phyloP scores from a whole-genome alignment of 2,329 filamentous ascomycete species.

The Pseudocercospora macadamiae region DNA sequence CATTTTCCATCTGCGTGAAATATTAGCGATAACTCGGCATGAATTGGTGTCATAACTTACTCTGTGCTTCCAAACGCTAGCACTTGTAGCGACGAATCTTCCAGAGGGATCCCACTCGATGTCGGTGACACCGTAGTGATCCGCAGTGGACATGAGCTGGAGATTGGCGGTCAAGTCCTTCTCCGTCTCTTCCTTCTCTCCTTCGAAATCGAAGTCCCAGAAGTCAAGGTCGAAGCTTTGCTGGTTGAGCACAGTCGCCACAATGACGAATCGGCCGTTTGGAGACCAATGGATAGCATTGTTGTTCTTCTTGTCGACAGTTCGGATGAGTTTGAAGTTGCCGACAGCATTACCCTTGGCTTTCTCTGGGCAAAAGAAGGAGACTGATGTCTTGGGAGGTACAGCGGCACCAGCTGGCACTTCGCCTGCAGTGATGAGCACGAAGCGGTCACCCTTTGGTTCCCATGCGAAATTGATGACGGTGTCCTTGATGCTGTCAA shows the following conservation, averaged over 20 bases:
- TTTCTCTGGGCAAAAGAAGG: constrained; percentile 98
- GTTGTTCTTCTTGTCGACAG: constrained; percentile 98
- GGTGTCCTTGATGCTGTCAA: constrained; percentile 96
- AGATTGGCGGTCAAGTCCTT: constrained; percentile 95
- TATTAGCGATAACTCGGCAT: constrained; percentile 17
- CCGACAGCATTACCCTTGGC: constrained; percentile 77
- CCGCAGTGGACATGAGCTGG: constrained; percentile 87
- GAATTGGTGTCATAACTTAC: constrained; percentile 60
- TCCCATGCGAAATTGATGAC: constrained; percentile 99
- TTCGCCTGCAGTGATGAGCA: constrained; percentile 93
- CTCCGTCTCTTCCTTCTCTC: constrained; percentile 83
- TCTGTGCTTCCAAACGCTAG: constrained; percentile 92
- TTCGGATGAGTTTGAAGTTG: constrained; percentile 95
- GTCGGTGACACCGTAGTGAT: constrained; percentile 97
- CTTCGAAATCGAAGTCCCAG: constrained; percentile 96
- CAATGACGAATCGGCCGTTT: constrained; percentile 89
- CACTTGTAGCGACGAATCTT: constrained; percentile 90
- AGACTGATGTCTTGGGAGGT: constrained; percentile 88
- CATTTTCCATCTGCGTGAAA: constrained; percentile 85
- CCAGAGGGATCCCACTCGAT: constrained; percentile 98
- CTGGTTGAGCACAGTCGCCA: constrained; percentile 89
- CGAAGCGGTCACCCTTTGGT: constrained; percentile 95
- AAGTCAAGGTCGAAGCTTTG: constrained; percentile 97
- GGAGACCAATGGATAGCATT: constrained; percentile 99
- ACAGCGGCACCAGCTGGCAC: constrained; percentile 76